Conservation (phyloP, 2,329 filamentous ascomycete species). For the Penicillium sp. region DNA sequence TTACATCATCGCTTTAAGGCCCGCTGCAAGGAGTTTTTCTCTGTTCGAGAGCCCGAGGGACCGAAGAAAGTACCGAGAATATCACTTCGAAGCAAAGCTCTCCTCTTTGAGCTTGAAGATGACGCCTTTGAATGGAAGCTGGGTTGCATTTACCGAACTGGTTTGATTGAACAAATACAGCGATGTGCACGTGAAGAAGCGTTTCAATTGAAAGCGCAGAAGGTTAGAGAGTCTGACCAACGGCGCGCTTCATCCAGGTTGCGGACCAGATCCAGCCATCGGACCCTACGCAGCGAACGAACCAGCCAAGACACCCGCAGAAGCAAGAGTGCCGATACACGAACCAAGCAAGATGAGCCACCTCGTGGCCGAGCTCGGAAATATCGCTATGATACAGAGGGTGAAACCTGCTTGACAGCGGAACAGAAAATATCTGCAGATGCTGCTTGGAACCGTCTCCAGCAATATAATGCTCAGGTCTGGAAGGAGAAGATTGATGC, state of each 20-base stretch:
- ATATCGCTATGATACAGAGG: slow-evolving; percentile 75
- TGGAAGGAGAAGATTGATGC: slow-evolving; percentile 91
- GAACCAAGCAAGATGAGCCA: slow-evolving; percentile 33
- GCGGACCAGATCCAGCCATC: slow-evolving; percentile 54
- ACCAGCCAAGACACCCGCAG: slow-evolving; percentile 44
- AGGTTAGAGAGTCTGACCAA: slow-evolving; percentile 68
- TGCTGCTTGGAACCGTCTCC: slow-evolving; percentile 73
- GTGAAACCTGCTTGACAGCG: slow-evolving; percentile 69
- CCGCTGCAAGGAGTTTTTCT: slow-evolving; percentile 81
- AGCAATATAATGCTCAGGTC: slow-evolving; percentile 80
- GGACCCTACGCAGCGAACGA: slow-evolving; percentile 43
- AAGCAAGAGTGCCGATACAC: slow-evolving; percentile 59
- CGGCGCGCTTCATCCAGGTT: slow-evolving; percentile 52
- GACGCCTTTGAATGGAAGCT: slow-evolving; percentile 97
- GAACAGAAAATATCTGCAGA: slow-evolving; percentile 71
- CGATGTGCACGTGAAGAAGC: slow-evolving; percentile 86
- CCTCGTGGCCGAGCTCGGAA: slow-evolving; percentile 40
- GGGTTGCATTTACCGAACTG: slow-evolving; percentile 87
- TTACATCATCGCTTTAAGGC: slow-evolving; percentile 92
- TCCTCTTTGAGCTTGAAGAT: slow-evolving; percentile 92
- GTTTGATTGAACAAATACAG: slow-evolving; percentile 85
- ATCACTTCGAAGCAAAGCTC: slow-evolving; percentile 74
- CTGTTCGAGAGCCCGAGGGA: slow-evolving; percentile 80
- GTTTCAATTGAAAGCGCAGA: slow-evolving; percentile 83
- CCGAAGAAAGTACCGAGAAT: slow-evolving; percentile 86